Percentiles rank a stretch among this genome's conserved stretches.
phyloP scores from a whole-genome alignment of 1,284 basidiomycete genomes.

The Chalciporus sp. region DNA sequence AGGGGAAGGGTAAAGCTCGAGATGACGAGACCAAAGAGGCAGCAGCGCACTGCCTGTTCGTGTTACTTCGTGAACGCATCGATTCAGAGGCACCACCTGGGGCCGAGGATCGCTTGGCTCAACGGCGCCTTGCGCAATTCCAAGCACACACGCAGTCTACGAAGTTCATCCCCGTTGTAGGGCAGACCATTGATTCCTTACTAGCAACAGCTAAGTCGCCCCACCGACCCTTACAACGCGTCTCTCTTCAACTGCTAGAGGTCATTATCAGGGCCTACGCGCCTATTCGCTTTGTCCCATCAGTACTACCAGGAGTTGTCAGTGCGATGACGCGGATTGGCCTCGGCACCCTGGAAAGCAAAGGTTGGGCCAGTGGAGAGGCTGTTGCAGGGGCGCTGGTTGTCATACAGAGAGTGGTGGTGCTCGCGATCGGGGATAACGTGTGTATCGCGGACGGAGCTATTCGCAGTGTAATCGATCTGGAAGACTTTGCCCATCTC shows the following conservation, averaged over 20 bases:
- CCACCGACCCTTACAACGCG: conserved; percentile 61
- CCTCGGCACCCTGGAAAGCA: conserved; percentile 52
- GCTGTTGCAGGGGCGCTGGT: conserved; percentile 61
- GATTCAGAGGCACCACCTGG: conserved; percentile 40
- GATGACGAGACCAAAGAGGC: conserved; percentile 80
- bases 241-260: conserved; percentile 63
- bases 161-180: conserved; percentile 76
- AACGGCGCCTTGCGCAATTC: conserved; percentile 46
- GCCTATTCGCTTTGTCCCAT: conserved; percentile 61
- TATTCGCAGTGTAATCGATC: conserved; percentile 51
- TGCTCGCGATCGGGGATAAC: conserved; percentile 63
- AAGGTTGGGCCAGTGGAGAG: conserved; percentile 67
- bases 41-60: conserved; percentile 56
- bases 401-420: conserved; percentile 57
- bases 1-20: conserved; percentile 60
- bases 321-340: conserved; percentile 74
- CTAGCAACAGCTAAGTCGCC: conserved; percentile 58
- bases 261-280: conserved; percentile 64
- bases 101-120: conserved; percentile 23
- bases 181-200: conserved; percentile 78
- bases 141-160: conserved; percentile 47
- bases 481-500: conserved; percentile 60
- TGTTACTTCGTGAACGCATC: conserved; percentile 54
- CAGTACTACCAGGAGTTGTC: conserved; percentile 80
- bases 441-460: conserved; percentile 65